Conservation (phyloP, 176 grass and related monocot genomes). For the Lolium perenne region DNA sequence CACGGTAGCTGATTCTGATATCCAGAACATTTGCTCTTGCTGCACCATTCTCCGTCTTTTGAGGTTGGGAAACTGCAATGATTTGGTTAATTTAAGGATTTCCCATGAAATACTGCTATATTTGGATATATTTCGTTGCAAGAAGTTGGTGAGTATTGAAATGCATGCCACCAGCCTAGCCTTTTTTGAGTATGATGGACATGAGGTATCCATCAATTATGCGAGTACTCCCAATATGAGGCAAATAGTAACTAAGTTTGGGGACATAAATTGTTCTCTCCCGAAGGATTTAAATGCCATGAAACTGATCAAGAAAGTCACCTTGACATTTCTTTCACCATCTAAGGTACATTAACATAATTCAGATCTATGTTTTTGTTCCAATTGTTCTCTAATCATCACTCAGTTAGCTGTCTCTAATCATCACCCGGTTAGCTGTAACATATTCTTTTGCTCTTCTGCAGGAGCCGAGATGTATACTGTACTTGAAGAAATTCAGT, state of each 20-base stretch:
- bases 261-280: constrained; percentile 7
- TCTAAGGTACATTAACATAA: background rate
- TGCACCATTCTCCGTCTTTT: constrained; percentile 27
- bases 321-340: constrained; percentile 27
- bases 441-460: background rate
- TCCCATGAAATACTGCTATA: constrained; percentile 9
- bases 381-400: background rate
- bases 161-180: constrained; percentile 10
- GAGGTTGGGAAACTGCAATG: background rate
- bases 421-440: background rate
- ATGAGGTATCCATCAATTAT: background rate
- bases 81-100: constrained; percentile 19
- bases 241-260: background rate
- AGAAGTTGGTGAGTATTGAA: constrained; percentile 18
- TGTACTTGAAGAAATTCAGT: constrained; percentile 8
- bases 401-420: background rate
- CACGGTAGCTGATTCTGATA: background rate
- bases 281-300: background rate
- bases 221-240: constrained; percentile 16
- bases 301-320: background rate
- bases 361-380: constrained; percentile 17
- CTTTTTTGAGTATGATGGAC: constrained; percentile 27
- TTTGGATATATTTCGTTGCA: constrained; percentile 24
- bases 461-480: background rate
- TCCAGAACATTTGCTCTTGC: constrained; percentile 24